Evolutionary conservation across 192 early-diverging fungal genomes (phyloP), one percentile per base, ranked within the genome.

Genomic region (Obelidium mucronatum): DNA sequence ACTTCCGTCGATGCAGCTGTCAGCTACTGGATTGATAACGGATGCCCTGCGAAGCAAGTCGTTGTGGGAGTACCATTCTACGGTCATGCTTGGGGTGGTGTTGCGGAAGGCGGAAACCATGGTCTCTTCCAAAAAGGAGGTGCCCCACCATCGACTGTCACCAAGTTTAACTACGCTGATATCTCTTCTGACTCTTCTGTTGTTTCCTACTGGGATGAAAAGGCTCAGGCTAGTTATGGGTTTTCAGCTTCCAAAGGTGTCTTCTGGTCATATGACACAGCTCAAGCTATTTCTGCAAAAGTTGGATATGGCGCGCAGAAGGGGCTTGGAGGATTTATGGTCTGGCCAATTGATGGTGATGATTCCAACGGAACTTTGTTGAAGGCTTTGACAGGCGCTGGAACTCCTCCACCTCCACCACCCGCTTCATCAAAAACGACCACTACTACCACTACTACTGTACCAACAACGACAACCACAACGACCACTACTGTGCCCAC

Each of bases 1-100:
- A 64, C 56, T 30, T 59, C 56, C 26, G 59, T 76, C 51, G 74
- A 70, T 24, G 31, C 22, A 28, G 77, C 77, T n/a, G 44, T 78
- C 51, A 40, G 72, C 37, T 39, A 58, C 33, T 78, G 13, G 15
- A 28, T 75, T n/a, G 42, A 78, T 39, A 75, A 51, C 35, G 78
- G 78, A 17, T 79, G 78, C 58, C 28, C 63, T 28, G 36, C 63
- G 1, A 35, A 53, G 44, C 42, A 79, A 55, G 35, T 79, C 26
- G 66, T 79, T 31, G n/a, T 79, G 13, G 78, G 78, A 31, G 66
- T 79, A 17, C 78, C 78, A 13, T 79, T 79, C 42, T 79, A 78
- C 75, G 75, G 58, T 19, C 67, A 40, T 40, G 65, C 75, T 13
- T 73, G 53, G 55, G 24, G 37, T 2, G 39, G 55, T 17, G 24